Evolutionary conservation across 1,284 basidiomycete genomes (phyloP).

Genomic region (Megacollybia platyphylla): DNA sequence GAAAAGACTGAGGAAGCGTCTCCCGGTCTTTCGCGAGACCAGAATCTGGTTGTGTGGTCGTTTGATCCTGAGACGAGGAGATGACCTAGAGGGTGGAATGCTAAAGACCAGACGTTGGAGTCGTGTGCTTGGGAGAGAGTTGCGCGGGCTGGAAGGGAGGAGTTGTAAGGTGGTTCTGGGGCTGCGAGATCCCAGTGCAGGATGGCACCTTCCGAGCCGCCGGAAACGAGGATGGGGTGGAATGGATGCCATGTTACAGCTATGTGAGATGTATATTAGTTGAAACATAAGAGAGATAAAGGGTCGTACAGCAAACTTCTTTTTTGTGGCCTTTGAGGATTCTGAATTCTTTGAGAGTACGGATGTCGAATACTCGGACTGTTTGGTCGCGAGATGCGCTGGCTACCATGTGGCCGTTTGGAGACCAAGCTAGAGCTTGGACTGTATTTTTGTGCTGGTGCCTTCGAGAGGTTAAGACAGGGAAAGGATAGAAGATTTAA

Average conservation of each 20-base stretch:
- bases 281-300: background rate
- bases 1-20: conserved; percentile 59
- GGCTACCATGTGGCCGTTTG: conserved; percentile 86
- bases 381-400: conserved; percentile 92
- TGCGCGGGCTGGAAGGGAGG: conserved; percentile 48
- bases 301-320: conserved; percentile 85
- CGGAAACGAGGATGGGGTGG: conserved; percentile 85
- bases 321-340: conserved; percentile 92
- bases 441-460: conserved; percentile 97
- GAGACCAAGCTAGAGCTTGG: conserved; percentile 86
- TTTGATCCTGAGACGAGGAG: conserved; percentile 87
- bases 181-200: conserved; percentile 82
- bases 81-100: conserved; percentile 94
- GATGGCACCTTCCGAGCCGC: conserved; percentile 88
- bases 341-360: conserved; percentile 91
- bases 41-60: conserved; percentile 97
- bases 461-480: conserved; percentile 24
- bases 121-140: conserved; percentile 90
- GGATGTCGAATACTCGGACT: conserved; percentile 94
- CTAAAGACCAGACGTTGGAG: conserved; percentile 91
- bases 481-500: conserved; percentile 7
- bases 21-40: conserved; percentile 81
- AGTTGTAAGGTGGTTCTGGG: conserved; percentile 25
- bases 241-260: conserved; percentile 93
- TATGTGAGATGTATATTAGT: conserved; percentile 16